Percentiles rank a stretch among this genome's conserved stretches.
phyloP scores from a whole-genome alignment of 139 green algal genomes.

The Pycnococcus provasolii region DNA sequence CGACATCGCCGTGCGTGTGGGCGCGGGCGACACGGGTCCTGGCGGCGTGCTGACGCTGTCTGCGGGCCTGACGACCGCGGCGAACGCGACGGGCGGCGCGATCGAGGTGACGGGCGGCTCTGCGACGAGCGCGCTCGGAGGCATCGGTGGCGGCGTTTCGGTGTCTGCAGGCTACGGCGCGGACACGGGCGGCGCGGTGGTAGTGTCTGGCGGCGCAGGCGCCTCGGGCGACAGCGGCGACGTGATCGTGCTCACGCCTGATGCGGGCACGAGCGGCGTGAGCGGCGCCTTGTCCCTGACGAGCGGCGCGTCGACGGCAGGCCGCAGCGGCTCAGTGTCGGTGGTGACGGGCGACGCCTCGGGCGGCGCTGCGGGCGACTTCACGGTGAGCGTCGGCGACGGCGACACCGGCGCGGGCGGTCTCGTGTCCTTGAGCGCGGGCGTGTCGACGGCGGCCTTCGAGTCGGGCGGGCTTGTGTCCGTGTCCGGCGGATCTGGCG shows the following conservation, averaged over 20 bases:
- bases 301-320: not conserved
- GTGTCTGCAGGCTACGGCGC: no score
- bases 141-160: not conserved
- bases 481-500: not conserved
- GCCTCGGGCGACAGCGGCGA: not conserved
- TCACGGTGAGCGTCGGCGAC: conserved; percentile 5
- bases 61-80: no score
- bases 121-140: not conserved
- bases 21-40: no score
- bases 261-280: not conserved
- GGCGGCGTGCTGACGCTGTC: no score
- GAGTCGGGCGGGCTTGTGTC: not conserved
- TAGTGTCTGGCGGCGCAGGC: not conserved
- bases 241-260: not conserved
- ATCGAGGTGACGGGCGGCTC: not conserved
- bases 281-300: conserved; percentile 3
- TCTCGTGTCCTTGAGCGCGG: conserved; percentile 2
- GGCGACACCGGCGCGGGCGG: conserved; percentile 13
- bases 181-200: not conserved
- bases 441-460: not conserved
- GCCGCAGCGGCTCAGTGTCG: conserved; percentile 1
- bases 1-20: no score
- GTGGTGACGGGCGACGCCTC: not conserved
- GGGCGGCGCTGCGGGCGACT: not conserved
- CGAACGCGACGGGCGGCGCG: no score